phyloP scores from a whole-genome alignment of 2,329 filamentous ascomycete genomes.

The Talaromyces sp. region DNA sequence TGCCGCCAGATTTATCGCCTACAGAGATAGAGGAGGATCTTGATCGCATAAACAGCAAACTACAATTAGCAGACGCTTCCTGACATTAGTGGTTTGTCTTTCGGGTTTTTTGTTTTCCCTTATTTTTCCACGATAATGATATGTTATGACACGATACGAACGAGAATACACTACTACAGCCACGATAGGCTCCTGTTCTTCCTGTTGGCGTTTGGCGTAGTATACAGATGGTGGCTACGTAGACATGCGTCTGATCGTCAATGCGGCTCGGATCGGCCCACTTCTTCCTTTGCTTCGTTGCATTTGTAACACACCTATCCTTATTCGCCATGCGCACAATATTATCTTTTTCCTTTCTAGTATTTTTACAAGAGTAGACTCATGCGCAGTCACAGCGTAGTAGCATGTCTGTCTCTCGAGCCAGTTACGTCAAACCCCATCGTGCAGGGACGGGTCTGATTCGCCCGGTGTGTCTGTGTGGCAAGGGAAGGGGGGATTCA shows the following conservation, averaged over 20 bases:
- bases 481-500: neutral
- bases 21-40: slow-evolving; percentile 10
- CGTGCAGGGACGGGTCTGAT: neutral
- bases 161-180: neutral
- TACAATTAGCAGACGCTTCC: slow-evolving; percentile 15
- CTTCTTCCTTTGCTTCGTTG: neutral
- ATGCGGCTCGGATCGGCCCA: slow-evolving; percentile 6
- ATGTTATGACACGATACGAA: slow-evolving; percentile 6
- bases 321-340: too few species aligned
- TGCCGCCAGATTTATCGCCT: neutral
- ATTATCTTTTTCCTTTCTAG: neutral
- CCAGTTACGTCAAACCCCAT: neutral
- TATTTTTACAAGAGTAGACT: neutral
- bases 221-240: neutral
- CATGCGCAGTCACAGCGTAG: too few species aligned
- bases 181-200: too few species aligned
- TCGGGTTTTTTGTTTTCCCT: neutral
- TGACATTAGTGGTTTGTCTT: slow-evolving; percentile 1
- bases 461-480: slow-evolving; percentile 1
- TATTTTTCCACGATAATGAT: slow-evolving; percentile 10
- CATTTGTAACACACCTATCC: neutral
- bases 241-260: neutral
- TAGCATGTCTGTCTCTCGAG: too few species aligned
- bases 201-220: too few species aligned
- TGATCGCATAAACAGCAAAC: slow-evolving; percentile 3